A percentile compares a stretch with the other conserved stretches of the same genome.
These are phyloP conservation scores for Phytophthora idaei DNA, from an alignment of 352 stramenopile genomes.

Conservation along the genomic window DNA sequence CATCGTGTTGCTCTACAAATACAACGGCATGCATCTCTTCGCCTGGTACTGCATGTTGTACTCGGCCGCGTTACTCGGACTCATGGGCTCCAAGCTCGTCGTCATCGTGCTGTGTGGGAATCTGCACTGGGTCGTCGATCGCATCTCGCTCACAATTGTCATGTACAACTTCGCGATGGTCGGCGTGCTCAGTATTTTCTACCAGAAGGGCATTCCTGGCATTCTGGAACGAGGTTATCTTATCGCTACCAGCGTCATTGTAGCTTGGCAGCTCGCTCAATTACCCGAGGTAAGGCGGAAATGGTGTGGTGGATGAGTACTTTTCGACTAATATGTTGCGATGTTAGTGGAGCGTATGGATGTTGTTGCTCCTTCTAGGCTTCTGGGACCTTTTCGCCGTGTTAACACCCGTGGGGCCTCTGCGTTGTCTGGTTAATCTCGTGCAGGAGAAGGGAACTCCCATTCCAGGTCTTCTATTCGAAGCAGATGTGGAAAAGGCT, in stretches of 20 bases:
- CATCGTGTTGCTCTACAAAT: constrained; percentile 87
- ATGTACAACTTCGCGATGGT: constrained; percentile 92
- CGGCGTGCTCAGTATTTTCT: constrained; percentile 87
- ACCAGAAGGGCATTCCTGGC: constrained; percentile 80
- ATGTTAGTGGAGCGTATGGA: constrained; percentile 85
- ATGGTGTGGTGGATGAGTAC: neutral
- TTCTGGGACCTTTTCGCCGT: constrained; percentile 98
- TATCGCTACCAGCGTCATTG: constrained; percentile 93
- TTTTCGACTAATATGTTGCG: neutral
- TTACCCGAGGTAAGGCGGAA: constrained; percentile 91
- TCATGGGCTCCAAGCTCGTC: constrained; percentile 77
- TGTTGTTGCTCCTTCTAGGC: constrained; percentile 91
- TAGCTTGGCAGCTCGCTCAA: constrained; percentile 96
- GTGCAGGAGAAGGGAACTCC: constrained; percentile 89
- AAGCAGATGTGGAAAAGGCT: constrained; percentile 76
- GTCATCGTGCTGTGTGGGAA: constrained; percentile 60
- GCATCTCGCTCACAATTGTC: constrained; percentile 58
- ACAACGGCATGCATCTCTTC: constrained; percentile 79
- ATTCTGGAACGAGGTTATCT: constrained; percentile 92
- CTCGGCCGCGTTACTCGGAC: constrained; percentile 66
- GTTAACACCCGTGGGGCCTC: constrained; percentile 93
- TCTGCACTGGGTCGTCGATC: constrained; percentile 60
- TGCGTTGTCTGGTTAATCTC: constrained; percentile 93
- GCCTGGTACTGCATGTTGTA: constrained; percentile 81
- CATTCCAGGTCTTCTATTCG: constrained; percentile 95